Conservation (phyloP, 2,329 filamentous ascomycete species). For the Immersiporthe knoxdaviesiana region DNA sequence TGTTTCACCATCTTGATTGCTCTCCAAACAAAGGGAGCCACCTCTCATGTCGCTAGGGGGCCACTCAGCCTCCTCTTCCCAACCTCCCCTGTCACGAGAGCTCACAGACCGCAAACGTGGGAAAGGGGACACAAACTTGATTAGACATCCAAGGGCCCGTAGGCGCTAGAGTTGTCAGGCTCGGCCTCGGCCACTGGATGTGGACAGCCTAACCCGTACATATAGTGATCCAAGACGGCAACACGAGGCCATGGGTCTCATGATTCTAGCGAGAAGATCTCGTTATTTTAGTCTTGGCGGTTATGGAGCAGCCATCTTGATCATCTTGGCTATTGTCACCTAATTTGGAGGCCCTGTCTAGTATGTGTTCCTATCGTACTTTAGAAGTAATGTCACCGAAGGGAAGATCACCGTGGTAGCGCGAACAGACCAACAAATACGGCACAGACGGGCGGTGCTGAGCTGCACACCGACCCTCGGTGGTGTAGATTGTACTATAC, state of each 20-base stretch:
- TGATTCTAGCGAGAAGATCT: constrained; percentile 26
- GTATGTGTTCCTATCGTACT: no score
- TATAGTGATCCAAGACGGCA: background rate
- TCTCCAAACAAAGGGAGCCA: background rate
- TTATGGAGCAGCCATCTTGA: constrained; percentile 7
- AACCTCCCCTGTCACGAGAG: background rate
- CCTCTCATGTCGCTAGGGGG: constrained; percentile 9
- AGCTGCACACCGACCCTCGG: background rate
- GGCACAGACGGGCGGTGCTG: background rate
- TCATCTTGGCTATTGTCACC: constrained; percentile 14
- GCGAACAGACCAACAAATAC: background rate
- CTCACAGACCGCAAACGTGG: background rate
- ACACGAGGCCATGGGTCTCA: constrained; percentile 22
- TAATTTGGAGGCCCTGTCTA: constrained; percentile 12
- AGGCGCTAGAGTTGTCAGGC: constrained; percentile 1
- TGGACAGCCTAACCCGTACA: background rate
- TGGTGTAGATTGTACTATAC: background rate
- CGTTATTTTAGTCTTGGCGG: constrained; percentile 18
- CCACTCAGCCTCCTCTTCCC: background rate
- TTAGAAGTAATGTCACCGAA: background rate
- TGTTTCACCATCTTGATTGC: constrained; percentile 13
- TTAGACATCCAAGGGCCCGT: background rate
- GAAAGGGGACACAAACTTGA: background rate
- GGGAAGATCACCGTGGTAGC: background rate
- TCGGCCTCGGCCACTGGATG: constrained; percentile 18